These are phyloP conservation scores for Serendipita sp. DNA, from an alignment of 768 basidiomycete genomes.

Conservation along the genomic window DNA sequence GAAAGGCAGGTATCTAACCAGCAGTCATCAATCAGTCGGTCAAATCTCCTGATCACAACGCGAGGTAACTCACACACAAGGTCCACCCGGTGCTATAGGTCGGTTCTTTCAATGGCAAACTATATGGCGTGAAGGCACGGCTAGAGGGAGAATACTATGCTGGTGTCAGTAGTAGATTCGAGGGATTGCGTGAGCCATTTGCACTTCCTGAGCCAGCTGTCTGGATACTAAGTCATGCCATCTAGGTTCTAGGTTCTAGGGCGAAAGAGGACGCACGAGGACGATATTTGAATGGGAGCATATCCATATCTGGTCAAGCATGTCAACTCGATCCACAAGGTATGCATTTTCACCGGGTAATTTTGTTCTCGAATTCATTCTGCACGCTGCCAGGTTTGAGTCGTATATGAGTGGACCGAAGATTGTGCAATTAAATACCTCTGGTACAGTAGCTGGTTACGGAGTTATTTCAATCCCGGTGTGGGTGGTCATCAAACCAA, in stretches of 20 bases:
- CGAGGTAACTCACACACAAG: conserved; percentile 57
- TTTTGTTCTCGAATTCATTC: not conserved
- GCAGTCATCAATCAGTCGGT: no score
- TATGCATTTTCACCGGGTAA: conserved; percentile 15
- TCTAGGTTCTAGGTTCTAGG: conserved; percentile 53
- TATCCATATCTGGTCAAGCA: conserved; percentile 75
- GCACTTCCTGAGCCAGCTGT: not conserved
- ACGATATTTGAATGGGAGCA: conserved; percentile 59
- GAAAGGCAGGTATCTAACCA: no score
- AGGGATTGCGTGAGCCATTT: conserved; percentile 67
- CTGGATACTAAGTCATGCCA: not conserved
- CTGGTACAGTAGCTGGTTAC: conserved; percentile 86
- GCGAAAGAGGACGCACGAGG: conserved; percentile 66
- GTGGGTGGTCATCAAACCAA: conserved; percentile 45
- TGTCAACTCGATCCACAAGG: conserved; percentile 84
- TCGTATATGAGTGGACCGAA: conserved; percentile 89
- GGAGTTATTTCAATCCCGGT: conserved; percentile 81
- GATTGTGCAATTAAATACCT: conserved; percentile 94
- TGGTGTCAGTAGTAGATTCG: conserved; percentile 75
- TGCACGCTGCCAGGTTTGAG: conserved; percentile 45
- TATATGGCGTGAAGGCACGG: conserved; percentile 75
- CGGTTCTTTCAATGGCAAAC: conserved; percentile 58
- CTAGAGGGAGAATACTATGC: conserved; percentile 82
- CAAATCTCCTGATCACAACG: no score
- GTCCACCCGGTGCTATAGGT: conserved; percentile 64